Evolutionary conservation across 2,329 filamentous ascomycete genomes (phyloP).

Genomic region (Neofusicoccum cordaticola): DNA sequence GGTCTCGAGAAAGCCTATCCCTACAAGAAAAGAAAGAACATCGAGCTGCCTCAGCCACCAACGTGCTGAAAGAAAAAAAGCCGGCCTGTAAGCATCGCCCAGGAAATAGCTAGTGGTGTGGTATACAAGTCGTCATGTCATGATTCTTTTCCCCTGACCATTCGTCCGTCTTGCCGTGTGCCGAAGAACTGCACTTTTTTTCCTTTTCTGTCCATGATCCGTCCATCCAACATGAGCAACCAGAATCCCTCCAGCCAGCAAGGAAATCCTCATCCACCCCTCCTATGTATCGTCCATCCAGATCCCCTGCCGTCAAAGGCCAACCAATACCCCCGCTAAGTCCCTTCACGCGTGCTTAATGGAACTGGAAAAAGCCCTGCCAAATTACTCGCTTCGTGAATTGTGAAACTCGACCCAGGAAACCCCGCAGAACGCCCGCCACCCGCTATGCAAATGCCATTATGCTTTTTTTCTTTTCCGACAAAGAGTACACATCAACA

Average conservation of each 20-base stretch:
- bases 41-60: not conserved
- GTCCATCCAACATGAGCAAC: not conserved
- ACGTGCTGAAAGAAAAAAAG: not conserved
- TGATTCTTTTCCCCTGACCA: not conserved
- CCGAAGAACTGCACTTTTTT: not conserved
- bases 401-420: not conserved
- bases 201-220: not conserved
- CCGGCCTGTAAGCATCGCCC: not conserved
- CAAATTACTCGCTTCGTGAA: constrained; percentile 1
- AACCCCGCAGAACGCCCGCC: constrained; percentile 1
- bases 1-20: not conserved
- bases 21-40: not conserved
- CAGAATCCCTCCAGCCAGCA: constrained; percentile 2
- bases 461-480: constrained; percentile 5
- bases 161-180: too few relatives aligned
- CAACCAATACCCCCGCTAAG: not conserved
- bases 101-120: not conserved
- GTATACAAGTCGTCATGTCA: constrained; percentile 12
- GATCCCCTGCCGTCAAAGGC: not conserved
- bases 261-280: not conserved
- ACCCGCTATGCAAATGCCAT: constrained; percentile 19
- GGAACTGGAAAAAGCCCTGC: not conserved
- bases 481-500: not conserved
- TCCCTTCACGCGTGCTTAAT: not conserved
- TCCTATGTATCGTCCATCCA: not conserved